Percentiles rank a stretch among this genome's conserved stretches.
phyloP scores from a whole-genome alignment of 306 rosid genomes.

The Cucurbita maxima region DNA sequence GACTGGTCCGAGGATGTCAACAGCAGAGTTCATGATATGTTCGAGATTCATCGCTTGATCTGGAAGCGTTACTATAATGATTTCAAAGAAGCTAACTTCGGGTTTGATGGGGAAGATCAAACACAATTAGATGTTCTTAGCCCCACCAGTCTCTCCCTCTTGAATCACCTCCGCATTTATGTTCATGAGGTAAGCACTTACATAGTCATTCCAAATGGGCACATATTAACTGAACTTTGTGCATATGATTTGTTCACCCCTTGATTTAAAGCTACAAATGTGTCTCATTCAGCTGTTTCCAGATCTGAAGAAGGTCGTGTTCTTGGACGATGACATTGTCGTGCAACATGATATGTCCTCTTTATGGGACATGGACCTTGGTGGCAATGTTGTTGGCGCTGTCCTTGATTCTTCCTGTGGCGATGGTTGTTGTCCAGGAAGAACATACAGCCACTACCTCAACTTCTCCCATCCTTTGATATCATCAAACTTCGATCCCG shows the following conservation, averaged over 20 bases:
- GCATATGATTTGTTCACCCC: constrained; percentile 3
- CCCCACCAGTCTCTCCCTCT: constrained; percentile 60
- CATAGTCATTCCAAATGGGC: neutral
- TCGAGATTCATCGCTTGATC: constrained; percentile 57
- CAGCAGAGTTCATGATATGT: constrained; percentile 51
- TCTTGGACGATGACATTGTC: constrained; percentile 81
- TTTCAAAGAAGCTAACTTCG: constrained; percentile 24
- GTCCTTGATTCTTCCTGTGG: constrained; percentile 56
- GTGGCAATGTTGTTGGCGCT: constrained; percentile 72
- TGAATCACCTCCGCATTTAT: constrained; percentile 77
- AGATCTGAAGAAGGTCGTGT: constrained; percentile 59
- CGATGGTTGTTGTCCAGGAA: constrained; percentile 53
- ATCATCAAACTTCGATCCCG: constrained; percentile 39
- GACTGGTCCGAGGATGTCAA: constrained; percentile 83
- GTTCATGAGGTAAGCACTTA: constrained; percentile 45
- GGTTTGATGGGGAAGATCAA: constrained; percentile 24
- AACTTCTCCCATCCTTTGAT: constrained; percentile 65
- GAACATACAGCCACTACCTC: constrained; percentile 49
- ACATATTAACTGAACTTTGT: constrained; percentile 12
- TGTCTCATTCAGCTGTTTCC: constrained; percentile 76
- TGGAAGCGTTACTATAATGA: constrained; percentile 46
- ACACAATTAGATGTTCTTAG: constrained; percentile 36
- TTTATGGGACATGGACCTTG: constrained; percentile 73
- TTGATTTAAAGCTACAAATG: constrained; percentile 20
- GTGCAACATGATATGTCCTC: constrained; percentile 69